Evolutionary conservation across 257 asterid species (phyloP).

Genomic region (Gardenia jasminoides): DNA sequence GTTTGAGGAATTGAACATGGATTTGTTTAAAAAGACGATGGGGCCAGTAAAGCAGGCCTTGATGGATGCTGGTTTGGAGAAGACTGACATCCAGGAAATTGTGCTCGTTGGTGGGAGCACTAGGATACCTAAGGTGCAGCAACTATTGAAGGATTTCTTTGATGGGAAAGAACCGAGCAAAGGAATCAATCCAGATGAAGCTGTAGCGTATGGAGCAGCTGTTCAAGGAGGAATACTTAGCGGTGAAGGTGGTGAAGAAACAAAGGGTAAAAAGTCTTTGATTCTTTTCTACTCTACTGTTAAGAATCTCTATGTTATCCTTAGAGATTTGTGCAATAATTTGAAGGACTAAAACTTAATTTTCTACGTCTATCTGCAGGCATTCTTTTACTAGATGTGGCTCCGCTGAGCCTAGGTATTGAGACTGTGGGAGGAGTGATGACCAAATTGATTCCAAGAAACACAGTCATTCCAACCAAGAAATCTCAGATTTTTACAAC

Average conservation of each 20-base stretch:
- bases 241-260: constrained; percentile 22
- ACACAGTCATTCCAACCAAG: constrained; percentile 23
- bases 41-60: constrained; percentile 30
- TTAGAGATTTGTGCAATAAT: background rate
- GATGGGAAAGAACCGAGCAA: constrained; percentile 32
- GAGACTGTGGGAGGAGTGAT: constrained; percentile 25
- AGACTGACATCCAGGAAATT: constrained; percentile 26
- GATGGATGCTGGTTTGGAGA: constrained; percentile 27
- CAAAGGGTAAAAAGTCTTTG: constrained; percentile 14
- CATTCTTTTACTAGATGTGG: constrained; percentile 21
- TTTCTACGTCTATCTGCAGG: background rate
- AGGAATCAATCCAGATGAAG: constrained; percentile 33
- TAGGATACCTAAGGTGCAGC: constrained; percentile 36
- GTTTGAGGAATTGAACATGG: constrained; percentile 30
- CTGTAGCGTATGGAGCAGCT: constrained; percentile 36
- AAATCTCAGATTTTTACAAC: too few relatives aligned
- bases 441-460: constrained; percentile 35
- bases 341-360: background rate
- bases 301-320: background rate
- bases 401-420: constrained; percentile 27
- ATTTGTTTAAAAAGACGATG: constrained; percentile 31
- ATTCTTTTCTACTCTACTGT: background rate
- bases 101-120: constrained; percentile 38
- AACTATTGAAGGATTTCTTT: constrained; percentile 34
- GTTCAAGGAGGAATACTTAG: constrained; percentile 32